Conservation (phyloP, 1,284 basidiomycete species). For the Malassezia nana region DNA sequence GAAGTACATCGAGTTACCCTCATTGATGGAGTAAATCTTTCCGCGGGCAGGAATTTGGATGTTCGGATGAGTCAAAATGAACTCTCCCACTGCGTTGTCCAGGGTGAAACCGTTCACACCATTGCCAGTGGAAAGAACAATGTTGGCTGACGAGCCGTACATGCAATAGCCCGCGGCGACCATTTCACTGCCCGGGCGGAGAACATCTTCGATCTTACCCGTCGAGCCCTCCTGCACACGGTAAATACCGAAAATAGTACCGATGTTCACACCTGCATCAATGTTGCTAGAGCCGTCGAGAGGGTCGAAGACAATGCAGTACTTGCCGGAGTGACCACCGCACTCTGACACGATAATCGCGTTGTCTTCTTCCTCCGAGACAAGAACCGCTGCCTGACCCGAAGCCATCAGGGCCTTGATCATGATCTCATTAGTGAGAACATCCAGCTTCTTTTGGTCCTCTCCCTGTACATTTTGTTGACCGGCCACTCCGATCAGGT, state of each 20-base stretch:
- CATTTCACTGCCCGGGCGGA: conserved; percentile 91
- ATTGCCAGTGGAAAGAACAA: conserved; percentile 86
- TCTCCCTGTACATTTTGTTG: conserved; percentile 95
- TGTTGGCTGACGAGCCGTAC: conserved; percentile 97
- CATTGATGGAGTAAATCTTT: conserved; percentile 99
- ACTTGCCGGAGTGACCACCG: conserved; percentile 50
- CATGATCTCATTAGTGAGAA: conserved; percentile 99
- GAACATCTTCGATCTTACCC: conserved; percentile 73
- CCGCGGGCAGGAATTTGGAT: conserved; percentile 86
- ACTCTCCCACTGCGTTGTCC: conserved; percentile 77
- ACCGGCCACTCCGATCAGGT: conserved; percentile 92
- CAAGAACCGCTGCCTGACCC: conserved; percentile 89
- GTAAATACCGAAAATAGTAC: conserved; percentile 98
- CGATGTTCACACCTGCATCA: conserved; percentile 99
- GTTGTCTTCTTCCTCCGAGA: conserved; percentile 90
- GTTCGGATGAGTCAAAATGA: conserved; percentile 95
- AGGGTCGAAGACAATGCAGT: conserved; percentile 95
- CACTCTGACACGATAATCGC: conserved; percentile 69
- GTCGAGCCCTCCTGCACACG: conserved; percentile 63
- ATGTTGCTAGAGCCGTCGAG: conserved; percentile 97
- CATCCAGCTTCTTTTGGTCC: conserved; percentile 98
- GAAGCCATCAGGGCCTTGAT: conserved; percentile 79
- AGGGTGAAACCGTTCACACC: conserved; percentile 98
- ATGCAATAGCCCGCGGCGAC: conserved; percentile 72
- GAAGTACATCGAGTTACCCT: conserved; percentile 94